These are phyloP conservation scores for Periconia sp. DNA, from an alignment of 2,329 filamentous ascomycete species.

Conservation along the genomic window DNA sequence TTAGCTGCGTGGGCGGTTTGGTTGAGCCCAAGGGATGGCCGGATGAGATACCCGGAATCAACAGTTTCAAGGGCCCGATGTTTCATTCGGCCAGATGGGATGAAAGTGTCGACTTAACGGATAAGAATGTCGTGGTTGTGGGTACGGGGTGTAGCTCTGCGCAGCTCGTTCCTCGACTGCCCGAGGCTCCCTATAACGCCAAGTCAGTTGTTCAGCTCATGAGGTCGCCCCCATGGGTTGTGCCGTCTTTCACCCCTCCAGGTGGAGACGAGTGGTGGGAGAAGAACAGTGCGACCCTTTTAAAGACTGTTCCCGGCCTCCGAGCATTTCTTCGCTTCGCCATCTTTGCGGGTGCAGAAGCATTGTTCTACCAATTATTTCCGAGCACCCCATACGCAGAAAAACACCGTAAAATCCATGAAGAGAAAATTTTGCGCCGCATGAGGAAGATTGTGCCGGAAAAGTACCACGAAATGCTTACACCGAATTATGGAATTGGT, in stretches of 20 bases:
- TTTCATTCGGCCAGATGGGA: conserved; percentile 66
- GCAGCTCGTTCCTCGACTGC: conserved; percentile 61
- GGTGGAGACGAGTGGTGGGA: conserved; percentile 51
- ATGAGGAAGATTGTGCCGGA: conserved; percentile 60
- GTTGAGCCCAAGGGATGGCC: conserved; percentile 62
- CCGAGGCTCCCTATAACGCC: conserved; percentile 54
- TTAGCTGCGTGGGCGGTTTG: conserved; percentile 62
- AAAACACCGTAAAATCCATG: conserved; percentile 46
- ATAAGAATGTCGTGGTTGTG: conserved; percentile 63
- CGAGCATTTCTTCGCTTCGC: conserved; percentile 53
- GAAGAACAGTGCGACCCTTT: conserved; percentile 54
- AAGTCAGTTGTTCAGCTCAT: conserved; percentile 66
- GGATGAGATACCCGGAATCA: conserved; percentile 57
- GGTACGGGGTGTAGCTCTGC: conserved; percentile 65
- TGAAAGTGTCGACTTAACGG: conserved; percentile 57
- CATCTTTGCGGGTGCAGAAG: conserved; percentile 51
- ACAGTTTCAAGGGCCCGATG: conserved; percentile 61
- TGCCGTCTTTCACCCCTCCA: conserved; percentile 48
- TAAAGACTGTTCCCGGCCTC: conserved; percentile 59
- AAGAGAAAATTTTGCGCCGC: conserved; percentile 52
- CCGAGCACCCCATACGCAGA: conserved; percentile 47
- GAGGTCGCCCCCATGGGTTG: conserved; percentile 64
- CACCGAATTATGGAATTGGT: conserved; percentile 67
- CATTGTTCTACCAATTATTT: conserved; percentile 57
- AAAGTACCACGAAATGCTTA: conserved; percentile 67